Evolutionary conservation across 164 flowering plant species (phyloP), one percentile per base, ranked within the genome.

Genomic region (Kingdonia uniflora): DNA sequence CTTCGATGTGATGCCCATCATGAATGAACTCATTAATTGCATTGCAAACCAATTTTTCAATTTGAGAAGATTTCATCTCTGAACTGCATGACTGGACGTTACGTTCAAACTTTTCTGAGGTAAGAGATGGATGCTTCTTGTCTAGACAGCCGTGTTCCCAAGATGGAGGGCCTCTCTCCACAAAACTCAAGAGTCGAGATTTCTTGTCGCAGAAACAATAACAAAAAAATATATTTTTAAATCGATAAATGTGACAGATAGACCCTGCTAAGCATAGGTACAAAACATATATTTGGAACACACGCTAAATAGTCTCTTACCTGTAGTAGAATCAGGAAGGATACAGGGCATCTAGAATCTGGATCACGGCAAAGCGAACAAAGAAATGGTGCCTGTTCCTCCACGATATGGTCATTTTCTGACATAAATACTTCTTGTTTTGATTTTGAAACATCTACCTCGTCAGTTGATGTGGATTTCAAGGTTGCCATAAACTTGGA

Each of bases 351-450:
- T 64, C 50, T 73, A 24, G 96, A 85, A 69, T 68, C 74, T 2
- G 81, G 74, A 58, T 94, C 99, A 60, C 77, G 92, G 65, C 99
- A 94, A 64, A 89, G 95, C 59, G 81, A 81, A 72, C 96, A 92
- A 58, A 72, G 58, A 49, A 73, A 74, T 59, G 84, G 73, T 11
- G 59, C 51, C 38, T 65, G 44, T 40, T 74, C 75, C 65, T 72
- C 74, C 0, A 65, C 45, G 26, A 64, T 62, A 48, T 42, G 54
- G 26, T 33, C 59, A 54, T 39, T 63, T 49, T 64, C 75, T 49
- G 71, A 57, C 20, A 55, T 43, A 50, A 47, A 57, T 38, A 42
- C 59, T 57, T 68, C 78, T 55, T 69, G 63, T 6, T 38, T 75
- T 60, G 70, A 51, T 52, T 68, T 43, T 17, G 66, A 55, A 51